Percentiles rank a stretch among this genome's conserved stretches.
These are phyloP conservation scores for Primulina tabacum DNA, from an alignment of 257 asterid species.

Conservation along the genomic window DNA sequence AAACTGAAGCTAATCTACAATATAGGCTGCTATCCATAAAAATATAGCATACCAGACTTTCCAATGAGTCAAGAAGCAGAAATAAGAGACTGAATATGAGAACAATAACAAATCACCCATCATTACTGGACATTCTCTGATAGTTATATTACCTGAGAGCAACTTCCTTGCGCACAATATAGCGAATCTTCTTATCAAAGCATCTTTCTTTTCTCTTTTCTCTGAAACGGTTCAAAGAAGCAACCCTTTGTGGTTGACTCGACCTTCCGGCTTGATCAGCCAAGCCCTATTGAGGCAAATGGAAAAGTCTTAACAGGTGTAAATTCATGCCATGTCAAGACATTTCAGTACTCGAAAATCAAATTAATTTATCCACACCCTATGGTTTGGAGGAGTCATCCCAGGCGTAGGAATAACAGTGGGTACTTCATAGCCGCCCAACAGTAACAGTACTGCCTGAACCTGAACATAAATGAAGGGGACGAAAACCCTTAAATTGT, in stretches of 20 bases:
- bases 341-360: constrained; percentile 13
- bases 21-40: neutral
- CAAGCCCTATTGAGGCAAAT: constrained; percentile 43
- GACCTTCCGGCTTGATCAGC: constrained; percentile 71
- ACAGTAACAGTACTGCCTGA: constrained; percentile 78
- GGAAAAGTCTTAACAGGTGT: constrained; percentile 16
- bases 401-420: constrained; percentile 62
- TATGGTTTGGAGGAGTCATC: constrained; percentile 62
- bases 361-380: constrained; percentile 43
- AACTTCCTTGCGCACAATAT: constrained; percentile 95
- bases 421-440: constrained; percentile 93
- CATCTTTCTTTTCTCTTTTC: constrained; percentile 94
- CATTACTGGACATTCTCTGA: constrained; percentile 13
- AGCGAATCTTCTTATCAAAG: constrained; percentile 91
- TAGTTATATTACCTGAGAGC: constrained; percentile 70
- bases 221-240: constrained; percentile 86
- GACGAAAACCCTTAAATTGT: neutral
- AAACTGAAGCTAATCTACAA: neutral
- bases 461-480: constrained; percentile 63
- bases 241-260: constrained; percentile 87
- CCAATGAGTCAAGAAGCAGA: neutral
- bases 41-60: neutral
- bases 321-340: constrained; percentile 9
- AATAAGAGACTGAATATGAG: neutral
- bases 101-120: neutral